phyloP scores from a whole-genome alignment of 371 early-diverging fungal species.

The Enterocytospora artemiae region DNA sequence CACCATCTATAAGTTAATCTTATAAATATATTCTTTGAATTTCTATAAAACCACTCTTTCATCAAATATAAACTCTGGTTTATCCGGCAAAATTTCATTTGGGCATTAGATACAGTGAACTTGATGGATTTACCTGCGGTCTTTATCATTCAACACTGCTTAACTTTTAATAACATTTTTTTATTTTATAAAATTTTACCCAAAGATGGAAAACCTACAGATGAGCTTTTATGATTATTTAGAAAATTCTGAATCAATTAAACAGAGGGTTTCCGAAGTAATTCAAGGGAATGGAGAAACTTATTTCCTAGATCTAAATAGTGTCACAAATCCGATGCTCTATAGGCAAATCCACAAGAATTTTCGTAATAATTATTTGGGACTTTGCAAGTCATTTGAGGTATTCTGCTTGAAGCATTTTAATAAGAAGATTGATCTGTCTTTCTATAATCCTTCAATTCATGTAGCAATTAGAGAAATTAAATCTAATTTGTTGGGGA shows the following conservation, averaged over 20 bases:
- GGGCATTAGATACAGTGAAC: background rate
- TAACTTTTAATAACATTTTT: too few relatives aligned
- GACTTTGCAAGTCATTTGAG: conserved; percentile 16
- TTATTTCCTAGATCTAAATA: conserved; percentile 13
- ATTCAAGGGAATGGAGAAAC: conserved; percentile 14
- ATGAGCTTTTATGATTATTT: conserved; percentile 2
- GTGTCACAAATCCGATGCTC: background rate
- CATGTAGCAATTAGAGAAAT: conserved; percentile 64
- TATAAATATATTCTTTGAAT: background rate
- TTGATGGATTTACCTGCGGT: background rate
- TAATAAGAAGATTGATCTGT: conserved; percentile 15
- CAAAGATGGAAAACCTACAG: conserved; percentile 2
- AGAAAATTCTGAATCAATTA: background rate
- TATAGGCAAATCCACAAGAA: conserved; percentile 9
- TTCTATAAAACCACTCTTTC: background rate
- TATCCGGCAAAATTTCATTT: background rate
- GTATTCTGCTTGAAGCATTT: conserved; percentile 18
- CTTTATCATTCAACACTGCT: too few relatives aligned
- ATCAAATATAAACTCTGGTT: background rate
- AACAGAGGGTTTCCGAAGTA: background rate
- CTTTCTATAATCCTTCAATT: conserved; percentile 36
- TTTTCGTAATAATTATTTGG: conserved; percentile 1
- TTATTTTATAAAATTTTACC: background rate
- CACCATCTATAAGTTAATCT: too few relatives aligned
- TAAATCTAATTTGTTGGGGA: conserved; percentile 71